phyloP scores from a whole-genome alignment of 1,139 yeast species.

The Debaryomyces robertsiae region DNA sequence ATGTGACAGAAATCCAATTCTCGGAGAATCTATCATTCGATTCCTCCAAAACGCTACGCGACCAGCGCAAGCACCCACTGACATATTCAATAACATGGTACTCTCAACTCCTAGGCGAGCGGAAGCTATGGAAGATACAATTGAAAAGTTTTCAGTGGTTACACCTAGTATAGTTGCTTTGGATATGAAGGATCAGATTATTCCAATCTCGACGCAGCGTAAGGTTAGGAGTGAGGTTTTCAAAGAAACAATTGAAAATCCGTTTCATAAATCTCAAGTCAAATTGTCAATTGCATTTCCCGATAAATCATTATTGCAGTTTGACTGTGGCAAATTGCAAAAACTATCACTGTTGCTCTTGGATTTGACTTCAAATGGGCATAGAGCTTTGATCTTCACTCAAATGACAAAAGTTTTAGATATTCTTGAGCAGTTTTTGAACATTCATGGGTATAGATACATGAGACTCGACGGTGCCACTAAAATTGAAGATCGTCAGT shows the following conservation, averaged over 20 bases:
- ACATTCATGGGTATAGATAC: constrained; percentile 91
- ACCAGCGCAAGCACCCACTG: constrained; percentile 13
- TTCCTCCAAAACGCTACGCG: constrained; percentile 23
- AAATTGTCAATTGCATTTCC: constrained; percentile 94
- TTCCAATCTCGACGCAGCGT: constrained; percentile 40
- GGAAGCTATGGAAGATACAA: constrained; percentile 45
- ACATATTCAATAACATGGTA: constrained; percentile 33
- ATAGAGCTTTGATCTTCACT: constrained; percentile 91
- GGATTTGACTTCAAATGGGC: constrained; percentile 81
- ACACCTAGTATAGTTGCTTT: constrained; percentile 86
- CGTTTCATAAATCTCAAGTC: constrained; percentile 84
- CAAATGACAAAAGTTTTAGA: constrained; percentile 98
- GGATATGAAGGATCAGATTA: constrained; percentile 65
- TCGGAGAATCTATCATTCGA: constrained; percentile 48
- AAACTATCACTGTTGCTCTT: constrained; percentile 74
- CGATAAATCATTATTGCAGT: constrained; percentile 86
- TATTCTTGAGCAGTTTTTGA: constrained; percentile 87
- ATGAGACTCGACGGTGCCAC: constrained; percentile 98
- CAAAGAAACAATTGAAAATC: constrained; percentile 48
- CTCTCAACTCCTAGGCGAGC: constrained; percentile 47
- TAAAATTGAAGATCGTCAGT: constrained; percentile 93
- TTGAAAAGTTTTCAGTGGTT: constrained; percentile 80
- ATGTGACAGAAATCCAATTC: constrained; percentile 58
- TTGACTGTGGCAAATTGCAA: constrained; percentile 96
- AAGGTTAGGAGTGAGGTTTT: constrained; percentile 38